Evolutionary conservation across 2,329 filamentous ascomycete species (phyloP).

Genomic region (Fusarium irregulare): DNA sequence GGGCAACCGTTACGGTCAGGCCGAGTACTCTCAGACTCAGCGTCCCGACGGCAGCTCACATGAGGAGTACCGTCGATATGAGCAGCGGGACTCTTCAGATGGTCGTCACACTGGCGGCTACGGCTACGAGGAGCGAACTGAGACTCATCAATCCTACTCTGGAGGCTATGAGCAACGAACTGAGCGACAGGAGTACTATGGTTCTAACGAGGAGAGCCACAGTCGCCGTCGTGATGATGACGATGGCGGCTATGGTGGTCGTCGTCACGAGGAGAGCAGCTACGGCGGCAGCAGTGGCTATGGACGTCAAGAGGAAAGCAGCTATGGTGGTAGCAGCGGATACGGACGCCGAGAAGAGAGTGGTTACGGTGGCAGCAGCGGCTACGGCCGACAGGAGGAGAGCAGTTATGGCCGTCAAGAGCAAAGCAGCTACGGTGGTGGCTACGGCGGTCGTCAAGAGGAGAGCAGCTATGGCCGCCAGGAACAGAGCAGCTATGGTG

Average conservation of each 20-base stretch:
- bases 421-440: slow-evolving; percentile 21
- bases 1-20: slow-evolving; percentile 68
- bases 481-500: slow-evolving; percentile 37
- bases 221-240: slow-evolving; percentile 43
- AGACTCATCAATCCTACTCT: slow-evolving; percentile 62
- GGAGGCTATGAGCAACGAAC: slow-evolving; percentile 67
- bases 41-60: slow-evolving; percentile 67
- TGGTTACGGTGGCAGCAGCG: slow-evolving; percentile 16
- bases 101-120: slow-evolving; percentile 58
- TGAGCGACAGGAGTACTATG: slow-evolving; percentile 62
- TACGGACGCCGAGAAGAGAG: slow-evolving; percentile 21
- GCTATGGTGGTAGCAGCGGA: slow-evolving; percentile 11
- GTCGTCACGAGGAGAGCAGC: slow-evolving; percentile 14
- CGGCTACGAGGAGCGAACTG: slow-evolving; percentile 68
- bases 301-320: slow-evolving; percentile 2
- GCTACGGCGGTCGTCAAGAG: slow-evolving; percentile 11
- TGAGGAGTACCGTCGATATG: slow-evolving; percentile 71
- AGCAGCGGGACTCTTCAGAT: slow-evolving; percentile 62
- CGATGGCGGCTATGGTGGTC: slow-evolving; percentile 34
- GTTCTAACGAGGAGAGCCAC: slow-evolving; percentile 49
- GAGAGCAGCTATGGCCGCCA: slow-evolving; percentile 35
- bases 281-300: slow-evolving; percentile 20
- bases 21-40: slow-evolving; percentile 68
- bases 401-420: slow-evolving; percentile 15
- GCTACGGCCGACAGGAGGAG: background rate